Percentiles rank a stretch among this genome's conserved stretches.
These are phyloP conservation scores for Westerdykella sp. DNA, from an alignment of 2,329 filamentous ascomycete genomes.

Conservation along the genomic window DNA sequence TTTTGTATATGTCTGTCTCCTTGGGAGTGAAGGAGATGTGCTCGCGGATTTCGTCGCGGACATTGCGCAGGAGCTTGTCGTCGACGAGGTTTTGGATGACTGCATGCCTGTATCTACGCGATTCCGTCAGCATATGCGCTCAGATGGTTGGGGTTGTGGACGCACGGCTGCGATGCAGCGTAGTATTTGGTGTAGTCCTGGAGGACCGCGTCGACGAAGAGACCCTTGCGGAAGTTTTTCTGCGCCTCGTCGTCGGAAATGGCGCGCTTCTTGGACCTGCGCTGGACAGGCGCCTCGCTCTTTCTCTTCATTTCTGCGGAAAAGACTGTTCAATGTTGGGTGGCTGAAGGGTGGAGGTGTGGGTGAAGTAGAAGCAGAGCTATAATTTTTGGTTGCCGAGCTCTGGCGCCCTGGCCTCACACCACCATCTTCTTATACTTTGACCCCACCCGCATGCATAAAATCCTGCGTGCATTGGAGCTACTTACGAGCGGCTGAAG, in stretches of 20 bases:
- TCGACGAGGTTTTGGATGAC: constrained; percentile 80
- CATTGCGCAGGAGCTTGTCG: constrained; percentile 72
- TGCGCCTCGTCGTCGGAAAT: constrained; percentile 38
- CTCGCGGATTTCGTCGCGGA: constrained; percentile 80
- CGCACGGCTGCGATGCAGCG: constrained; percentile 37
- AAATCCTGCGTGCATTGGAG: too few relatives aligned
- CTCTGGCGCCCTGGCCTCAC: not conserved
- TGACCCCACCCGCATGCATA: not conserved
- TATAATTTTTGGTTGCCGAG: not conserved
- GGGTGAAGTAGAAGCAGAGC: not conserved
- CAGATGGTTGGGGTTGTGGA: constrained; percentile 3
- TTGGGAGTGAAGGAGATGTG: constrained; percentile 96
- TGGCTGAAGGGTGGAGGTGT: not conserved
- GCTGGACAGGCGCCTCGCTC: constrained; percentile 34
- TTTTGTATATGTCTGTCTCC: constrained; percentile 99
- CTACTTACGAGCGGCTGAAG: too few relatives aligned
- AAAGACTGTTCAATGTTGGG: not conserved
- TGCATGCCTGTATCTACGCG: constrained; percentile 72
- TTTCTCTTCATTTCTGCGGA: constrained; percentile 40
- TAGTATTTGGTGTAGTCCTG: constrained; percentile 33
- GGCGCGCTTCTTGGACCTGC: constrained; percentile 39
- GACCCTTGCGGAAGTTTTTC: constrained; percentile 34
- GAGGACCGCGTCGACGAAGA: constrained; percentile 35
- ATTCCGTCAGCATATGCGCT: constrained; percentile 2
- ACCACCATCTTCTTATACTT: not conserved